phyloP scores from a whole-genome alignment of 1,139 yeast species.

The Pichia sp. region DNA sequence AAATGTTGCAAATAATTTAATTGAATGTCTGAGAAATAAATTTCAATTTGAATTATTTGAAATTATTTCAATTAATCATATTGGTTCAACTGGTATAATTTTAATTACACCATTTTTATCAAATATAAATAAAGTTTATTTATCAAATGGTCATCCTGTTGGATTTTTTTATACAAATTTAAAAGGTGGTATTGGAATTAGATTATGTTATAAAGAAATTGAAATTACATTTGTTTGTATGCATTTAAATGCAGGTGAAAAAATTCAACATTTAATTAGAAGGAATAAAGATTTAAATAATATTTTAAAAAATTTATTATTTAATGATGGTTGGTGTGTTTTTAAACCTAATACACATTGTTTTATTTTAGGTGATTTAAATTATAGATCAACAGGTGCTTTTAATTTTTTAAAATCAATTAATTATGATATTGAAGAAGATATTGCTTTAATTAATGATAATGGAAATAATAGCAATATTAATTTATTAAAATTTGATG shows the following conservation, averaged over 20 bases:
- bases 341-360: constrained; percentile 52
- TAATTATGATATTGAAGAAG: background rate
- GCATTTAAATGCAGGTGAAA: constrained; percentile 78
- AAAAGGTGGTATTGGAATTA: constrained; percentile 69
- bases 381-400: constrained; percentile 50
- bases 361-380: constrained; percentile 78
- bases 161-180: constrained; percentile 59
- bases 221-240: constrained; percentile 57
- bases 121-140: constrained; percentile 26
- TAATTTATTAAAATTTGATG: constrained; percentile 41
- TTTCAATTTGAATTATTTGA: constrained; percentile 35
- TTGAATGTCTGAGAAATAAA: constrained; percentile 37
- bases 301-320: constrained; percentile 49
- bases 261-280: constrained; percentile 38
- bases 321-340: constrained; percentile 59
- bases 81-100: constrained; percentile 65
- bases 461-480: background rate
- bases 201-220: constrained; percentile 37
- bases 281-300: constrained; percentile 49
- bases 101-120: constrained; percentile 41
- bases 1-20: constrained; percentile 36
- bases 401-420: background rate
- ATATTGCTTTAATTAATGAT: background rate
- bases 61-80: constrained; percentile 40
- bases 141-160: constrained; percentile 38